Percentiles rank a stretch among this genome's conserved stretches.
Evolutionary conservation across 805 yeast species (phyloP).

Genomic region (Teunomyces lycoperdinae): DNA sequence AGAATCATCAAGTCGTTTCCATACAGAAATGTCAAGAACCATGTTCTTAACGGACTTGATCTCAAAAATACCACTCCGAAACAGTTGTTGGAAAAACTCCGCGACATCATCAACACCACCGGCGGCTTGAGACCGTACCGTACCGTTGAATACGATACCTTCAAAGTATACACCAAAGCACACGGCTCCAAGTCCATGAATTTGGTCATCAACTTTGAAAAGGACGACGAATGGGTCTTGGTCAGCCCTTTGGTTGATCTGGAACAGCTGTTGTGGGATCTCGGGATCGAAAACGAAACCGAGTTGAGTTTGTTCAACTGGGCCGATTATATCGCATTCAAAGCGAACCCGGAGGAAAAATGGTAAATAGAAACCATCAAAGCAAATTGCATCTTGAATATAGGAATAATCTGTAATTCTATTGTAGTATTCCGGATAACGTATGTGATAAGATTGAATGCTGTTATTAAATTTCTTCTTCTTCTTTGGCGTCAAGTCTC

Average conservation of each 20-base stretch:
- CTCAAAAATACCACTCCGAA: constrained; percentile 65
- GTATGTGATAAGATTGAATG: too few relatives aligned
- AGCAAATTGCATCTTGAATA: not conserved
- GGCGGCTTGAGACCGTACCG: constrained; percentile 82
- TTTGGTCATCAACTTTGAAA: constrained; percentile 83
- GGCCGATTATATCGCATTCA: constrained; percentile 63
- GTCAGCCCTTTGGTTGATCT: constrained; percentile 18
- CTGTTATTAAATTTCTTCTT: too few relatives aligned
- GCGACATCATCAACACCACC: constrained; percentile 46
- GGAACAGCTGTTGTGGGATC: constrained; percentile 30
- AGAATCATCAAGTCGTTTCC: constrained; percentile 90
- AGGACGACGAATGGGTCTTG: constrained; percentile 68
- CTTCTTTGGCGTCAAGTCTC: too few relatives aligned
- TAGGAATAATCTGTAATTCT: too few relatives aligned
- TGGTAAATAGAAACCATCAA: constrained; percentile 48
- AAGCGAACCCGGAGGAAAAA: constrained; percentile 83
- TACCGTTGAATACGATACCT: constrained; percentile 65
- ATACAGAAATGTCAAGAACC: constrained; percentile 80
- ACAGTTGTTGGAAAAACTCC: constrained; percentile 54
- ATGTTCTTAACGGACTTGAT: constrained; percentile 67
- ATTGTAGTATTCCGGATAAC: too few relatives aligned
- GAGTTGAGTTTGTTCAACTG: constrained; percentile 81
- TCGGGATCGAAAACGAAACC: constrained; percentile 75
- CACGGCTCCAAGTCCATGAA: constrained; percentile 94
- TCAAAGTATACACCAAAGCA: constrained; percentile 90